phyloP scores from a whole-genome alignment of 2,329 filamentous ascomycete species.

The Claviceps sp. region DNA sequence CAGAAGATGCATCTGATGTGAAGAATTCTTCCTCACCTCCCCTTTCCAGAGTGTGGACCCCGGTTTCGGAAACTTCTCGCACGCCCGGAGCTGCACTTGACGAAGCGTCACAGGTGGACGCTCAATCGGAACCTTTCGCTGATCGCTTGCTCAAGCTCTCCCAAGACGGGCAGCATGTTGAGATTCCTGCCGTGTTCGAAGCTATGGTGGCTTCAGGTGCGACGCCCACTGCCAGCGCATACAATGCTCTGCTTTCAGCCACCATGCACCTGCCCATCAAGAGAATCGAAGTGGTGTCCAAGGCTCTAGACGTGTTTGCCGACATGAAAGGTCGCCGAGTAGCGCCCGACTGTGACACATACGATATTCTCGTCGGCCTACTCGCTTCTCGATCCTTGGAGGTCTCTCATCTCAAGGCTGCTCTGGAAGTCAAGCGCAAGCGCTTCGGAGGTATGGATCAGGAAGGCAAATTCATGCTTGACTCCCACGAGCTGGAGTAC shows the following conservation, averaged over 20 bases:
- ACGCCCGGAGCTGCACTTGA: constrained; percentile 38
- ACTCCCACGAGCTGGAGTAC: constrained; percentile 75
- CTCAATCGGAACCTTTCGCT: constrained; percentile 58
- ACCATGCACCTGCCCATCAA: constrained; percentile 70
- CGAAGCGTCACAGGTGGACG: constrained; percentile 47
- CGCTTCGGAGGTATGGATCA: constrained; percentile 80
- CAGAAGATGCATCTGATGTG: constrained; percentile 25
- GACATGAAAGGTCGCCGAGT: constrained; percentile 89
- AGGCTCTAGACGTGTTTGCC: constrained; percentile 87
- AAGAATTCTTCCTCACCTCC: constrained; percentile 26
- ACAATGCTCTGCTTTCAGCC: constrained; percentile 78
- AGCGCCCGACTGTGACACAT: constrained; percentile 70
- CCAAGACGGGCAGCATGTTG: constrained; percentile 58
- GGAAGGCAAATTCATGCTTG: constrained; percentile 74
- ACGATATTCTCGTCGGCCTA: constrained; percentile 73
- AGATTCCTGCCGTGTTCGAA: constrained; percentile 87
- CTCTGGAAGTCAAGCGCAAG: constrained; percentile 66
- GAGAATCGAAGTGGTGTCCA: constrained; percentile 73
- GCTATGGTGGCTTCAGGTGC: constrained; percentile 73
- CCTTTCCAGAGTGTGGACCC: constrained; percentile 27
- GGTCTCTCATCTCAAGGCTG: constrained; percentile 57
- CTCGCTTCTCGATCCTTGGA: constrained; percentile 72
- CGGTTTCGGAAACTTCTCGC: constrained; percentile 25
- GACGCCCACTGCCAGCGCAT: constrained; percentile 70
- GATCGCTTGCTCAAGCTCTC: constrained; percentile 66